Conservation (phyloP, 2,329 filamentous ascomycete species). For the Emmonsiellopsis sp. region DNA sequence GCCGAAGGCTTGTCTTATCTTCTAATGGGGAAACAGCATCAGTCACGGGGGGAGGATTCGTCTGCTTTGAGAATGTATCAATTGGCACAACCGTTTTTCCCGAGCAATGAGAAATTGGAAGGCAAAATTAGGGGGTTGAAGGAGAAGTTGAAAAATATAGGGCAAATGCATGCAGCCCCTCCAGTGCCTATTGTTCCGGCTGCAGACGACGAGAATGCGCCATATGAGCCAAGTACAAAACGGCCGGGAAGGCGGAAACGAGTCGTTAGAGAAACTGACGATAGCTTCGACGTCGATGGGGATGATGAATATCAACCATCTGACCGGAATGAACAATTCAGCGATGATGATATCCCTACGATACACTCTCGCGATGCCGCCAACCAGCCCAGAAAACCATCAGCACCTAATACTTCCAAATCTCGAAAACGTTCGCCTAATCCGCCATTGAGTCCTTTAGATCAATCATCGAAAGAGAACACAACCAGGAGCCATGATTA, state of each 20-base stretch:
- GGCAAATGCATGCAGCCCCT: neutral
- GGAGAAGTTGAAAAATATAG: conserved; percentile 35
- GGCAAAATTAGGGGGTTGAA: conserved; percentile 46
- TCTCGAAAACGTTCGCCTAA: neutral
- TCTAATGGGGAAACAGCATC: conserved; percentile 85
- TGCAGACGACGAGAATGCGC: conserved; percentile 25
- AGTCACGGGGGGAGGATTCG: conserved; percentile 68
- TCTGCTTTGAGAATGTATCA: conserved; percentile 80
- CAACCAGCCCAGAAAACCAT: conserved; percentile 21
- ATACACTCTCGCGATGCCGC: conserved; percentile 10
- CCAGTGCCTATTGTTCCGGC: neutral
- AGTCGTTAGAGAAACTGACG: neutral
- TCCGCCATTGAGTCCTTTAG: neutral
- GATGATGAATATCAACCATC: conserved; percentile 24
- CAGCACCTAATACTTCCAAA: conserved; percentile 8
- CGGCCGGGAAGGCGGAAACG: neutral
- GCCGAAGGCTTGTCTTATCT: conserved; percentile 77
- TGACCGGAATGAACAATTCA: conserved; percentile 16
- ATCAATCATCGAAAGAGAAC: neutral
- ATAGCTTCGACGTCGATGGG: conserved; percentile 9
- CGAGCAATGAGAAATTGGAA: conserved; percentile 66
- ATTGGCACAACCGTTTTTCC: conserved; percentile 74
- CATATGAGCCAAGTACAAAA: conserved; percentile 6
- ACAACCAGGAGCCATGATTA: neutral
- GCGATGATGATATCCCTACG: conserved; percentile 23